Base-by-base conservation (phyloP, 2,329 filamentous ascomycete species). In the Blastomyces emzantsi region DNA sequence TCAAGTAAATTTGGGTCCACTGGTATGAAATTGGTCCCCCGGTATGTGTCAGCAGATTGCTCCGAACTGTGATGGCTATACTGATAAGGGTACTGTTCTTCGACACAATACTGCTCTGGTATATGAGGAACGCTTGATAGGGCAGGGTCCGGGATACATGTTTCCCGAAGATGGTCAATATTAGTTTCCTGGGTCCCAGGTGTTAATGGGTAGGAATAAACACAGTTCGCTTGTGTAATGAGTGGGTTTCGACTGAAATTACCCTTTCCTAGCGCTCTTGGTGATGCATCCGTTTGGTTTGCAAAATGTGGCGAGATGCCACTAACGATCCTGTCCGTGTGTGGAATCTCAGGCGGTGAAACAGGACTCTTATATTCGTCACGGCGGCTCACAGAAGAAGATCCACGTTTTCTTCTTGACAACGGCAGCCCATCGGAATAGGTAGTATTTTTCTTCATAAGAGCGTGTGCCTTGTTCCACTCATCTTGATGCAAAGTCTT, bases 401-500 rank as follows among this genome's bases (percentile, higher is more conserved):
- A 15, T 13, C 22, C 22, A 25, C 56, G n/a, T 59, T 43, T 59
- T 8, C n/a, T 22, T 30, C n/a, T 59, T 59, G 36, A 28, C 6
- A 1, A 28, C 45, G 13, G 36, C 13, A 15, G 15, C 25, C 25
- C 39, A 43, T 30, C 28, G 8, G 39, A 45, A 17, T 28, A 13
- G n/a, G 25, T 6, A 13, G 25, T 25, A 17, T 45, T 22, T 45
- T 45, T 43, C 39, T 57, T 11, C 5, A 39, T 45, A 28, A 17
- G 13, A 22, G 7, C 28, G 63, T 43, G 65, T 33, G 62, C 61
- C 36, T 66, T 67, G 19, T 66, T 62, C 64, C 69, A 72, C 61
- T 70, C 68, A 49, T 71, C 67, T 22, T 70, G 67, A 60, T 75
- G 73, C 17, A 75, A 64, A 13, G 73, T 73, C 54, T 70, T 68